These are phyloP conservation scores for Komagataea norvegica DNA, from an alignment of 1,139 yeast species.

Conservation along the genomic window DNA sequence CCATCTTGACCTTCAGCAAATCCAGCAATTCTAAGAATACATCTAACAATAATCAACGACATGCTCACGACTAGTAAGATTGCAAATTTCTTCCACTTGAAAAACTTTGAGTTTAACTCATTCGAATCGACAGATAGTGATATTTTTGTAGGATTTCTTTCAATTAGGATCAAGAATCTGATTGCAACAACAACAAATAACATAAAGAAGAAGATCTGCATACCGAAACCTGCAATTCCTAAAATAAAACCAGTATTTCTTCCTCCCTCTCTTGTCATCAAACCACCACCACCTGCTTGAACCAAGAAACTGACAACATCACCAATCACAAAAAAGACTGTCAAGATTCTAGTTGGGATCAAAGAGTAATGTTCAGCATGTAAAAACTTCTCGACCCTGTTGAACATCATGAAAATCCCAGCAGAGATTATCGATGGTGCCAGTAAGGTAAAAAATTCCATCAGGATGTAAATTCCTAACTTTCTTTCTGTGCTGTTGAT, in stretches of 20 bases:
- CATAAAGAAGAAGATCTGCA: conserved; percentile 1
- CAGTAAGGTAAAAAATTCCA: conserved; percentile 34
- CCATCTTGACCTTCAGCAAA: conserved; percentile 1
- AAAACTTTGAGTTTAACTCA: neutral
- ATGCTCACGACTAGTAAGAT: neutral
- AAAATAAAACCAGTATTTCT: neutral
- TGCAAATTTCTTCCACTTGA: neutral
- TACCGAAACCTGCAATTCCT: conserved; percentile 1
- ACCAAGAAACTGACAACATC: conserved; percentile 6
- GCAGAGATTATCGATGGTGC: conserved; percentile 45
- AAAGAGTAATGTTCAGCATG: conserved; percentile 28
- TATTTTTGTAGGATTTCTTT: neutral
- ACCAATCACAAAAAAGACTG: conserved; percentile 4
- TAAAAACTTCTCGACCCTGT: conserved; percentile 31
- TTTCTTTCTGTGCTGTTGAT: conserved; percentile 14
- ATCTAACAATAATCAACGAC: conserved; percentile 3
- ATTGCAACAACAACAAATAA: neutral
- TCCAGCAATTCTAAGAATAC: conserved; percentile 5
- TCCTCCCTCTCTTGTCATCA: neutral
- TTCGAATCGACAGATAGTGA: neutral
- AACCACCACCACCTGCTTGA: conserved; percentile 3
- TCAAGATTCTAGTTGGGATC: conserved; percentile 32
- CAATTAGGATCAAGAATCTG: neutral
- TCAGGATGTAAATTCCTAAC: conserved; percentile 33
- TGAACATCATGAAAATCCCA: conserved; percentile 41